phyloP scores from a whole-genome alignment of 2,329 filamentous ascomycete species.

The Colletotrichum eleusines region DNA sequence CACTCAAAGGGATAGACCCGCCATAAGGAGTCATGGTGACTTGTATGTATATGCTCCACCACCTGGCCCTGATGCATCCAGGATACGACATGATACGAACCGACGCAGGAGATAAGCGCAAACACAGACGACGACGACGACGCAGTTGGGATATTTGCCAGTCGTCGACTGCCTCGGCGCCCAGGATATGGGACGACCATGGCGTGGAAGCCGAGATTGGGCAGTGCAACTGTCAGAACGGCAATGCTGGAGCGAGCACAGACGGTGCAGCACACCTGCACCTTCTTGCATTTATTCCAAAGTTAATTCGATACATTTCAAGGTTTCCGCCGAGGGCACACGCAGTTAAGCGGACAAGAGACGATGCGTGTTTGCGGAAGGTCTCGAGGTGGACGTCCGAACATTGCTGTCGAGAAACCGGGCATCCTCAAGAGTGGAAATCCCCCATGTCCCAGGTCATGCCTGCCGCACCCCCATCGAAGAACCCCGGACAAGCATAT shows the following conservation, averaged over 20 bases:
- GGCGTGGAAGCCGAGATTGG: neutral
- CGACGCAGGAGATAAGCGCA: neutral
- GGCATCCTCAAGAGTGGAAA: neutral
- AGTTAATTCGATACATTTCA: slow-evolving; percentile 7
- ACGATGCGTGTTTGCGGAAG: neutral
- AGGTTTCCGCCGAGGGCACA: neutral
- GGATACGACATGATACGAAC: neutral
- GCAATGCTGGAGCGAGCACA: neutral
- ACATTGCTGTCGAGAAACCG: neutral
- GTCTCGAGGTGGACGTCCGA: neutral
- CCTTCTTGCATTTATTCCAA: neutral
- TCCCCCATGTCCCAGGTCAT: neutral
- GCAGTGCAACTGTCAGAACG: slow-evolving; percentile 7
- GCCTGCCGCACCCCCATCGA: neutral
- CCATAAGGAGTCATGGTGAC: neutral
- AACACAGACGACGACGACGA: neutral
- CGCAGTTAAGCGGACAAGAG: neutral
- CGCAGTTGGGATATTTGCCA: neutral
- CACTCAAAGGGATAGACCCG: too few relatives aligned
- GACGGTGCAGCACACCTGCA: neutral
- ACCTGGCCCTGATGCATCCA: neutral
- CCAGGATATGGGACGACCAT: slow-evolving; percentile 18
- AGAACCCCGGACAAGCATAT: slow-evolving; percentile 31
- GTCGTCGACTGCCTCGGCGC: slow-evolving; percentile 4
- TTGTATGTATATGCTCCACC: neutral